Base-by-base conservation (phyloP, 192 early-diverging fungal genomes). In the Oehlia diaphana region DNA sequence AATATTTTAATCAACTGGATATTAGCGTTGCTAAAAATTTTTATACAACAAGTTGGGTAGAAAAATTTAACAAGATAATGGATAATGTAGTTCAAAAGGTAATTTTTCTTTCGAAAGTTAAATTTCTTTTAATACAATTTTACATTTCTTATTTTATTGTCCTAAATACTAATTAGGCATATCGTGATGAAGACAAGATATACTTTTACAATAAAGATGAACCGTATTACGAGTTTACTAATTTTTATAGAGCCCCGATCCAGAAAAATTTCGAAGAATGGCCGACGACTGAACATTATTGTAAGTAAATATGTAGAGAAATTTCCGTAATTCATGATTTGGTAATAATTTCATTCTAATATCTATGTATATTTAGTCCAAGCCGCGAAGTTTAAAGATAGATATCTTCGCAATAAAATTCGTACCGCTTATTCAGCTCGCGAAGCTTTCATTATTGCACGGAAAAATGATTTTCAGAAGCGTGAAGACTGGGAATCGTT, bases 221-320 rank as follows among this genome's bases (percentile, higher is more conserved):
- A 63, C 35, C 72, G 9, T 87, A 74, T 68, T 83, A 83, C 58
- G 80, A 83, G 53, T 85, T 87, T 63, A 85, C 82, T 44, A 87
- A 87, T 78, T 87, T 87, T 80, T 87, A 79, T 63, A 44, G 63
- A 63, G 61, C 82, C 1, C 76, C 77, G 9, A 80, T 87, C 31
- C 23, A 10, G 14, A 64, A 85, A 21, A 66, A 80, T 19, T 75
- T 76, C 2, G 37, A 39, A 23, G 28, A 50, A 44, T 87, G 84
- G 82, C 84, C 82, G 4, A 84, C 84, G 4, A 85, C 86, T 3
- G 86, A 87, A 50, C 84, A 87, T 63, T 87, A 87, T 63, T 87
- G 84, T 62, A 49, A 77, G 75, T 77, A 77, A 26, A 28, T 42
- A 47, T 13, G 13, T 31, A 28, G 39, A n/a, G 13, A n/a, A 10